These are phyloP conservation scores for Ganoderma boninense DNA, from an alignment of 1,284 basidiomycete genomes.

Conservation along the genomic window DNA sequence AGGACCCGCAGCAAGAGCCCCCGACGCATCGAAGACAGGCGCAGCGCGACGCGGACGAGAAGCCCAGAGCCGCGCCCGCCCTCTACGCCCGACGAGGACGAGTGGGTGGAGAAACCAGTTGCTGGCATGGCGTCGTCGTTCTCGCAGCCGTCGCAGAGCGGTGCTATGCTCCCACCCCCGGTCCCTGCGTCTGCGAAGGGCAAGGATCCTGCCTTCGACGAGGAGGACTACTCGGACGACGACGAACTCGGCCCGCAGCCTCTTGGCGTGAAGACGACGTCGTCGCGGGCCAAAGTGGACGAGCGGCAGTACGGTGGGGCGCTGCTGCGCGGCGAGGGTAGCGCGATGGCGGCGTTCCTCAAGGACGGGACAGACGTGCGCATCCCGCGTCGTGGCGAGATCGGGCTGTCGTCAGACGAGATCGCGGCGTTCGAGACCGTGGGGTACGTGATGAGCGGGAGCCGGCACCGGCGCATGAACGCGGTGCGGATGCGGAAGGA, in stretches of 20 bases:
- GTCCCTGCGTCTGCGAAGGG: slow-evolving; percentile 20
- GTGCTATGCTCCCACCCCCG: slow-evolving; percentile 30
- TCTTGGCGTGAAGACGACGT: slow-evolving; percentile 43
- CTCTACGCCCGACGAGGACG: slow-evolving; percentile 55
- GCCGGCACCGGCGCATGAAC: slow-evolving; percentile 93
- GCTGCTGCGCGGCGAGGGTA: slow-evolving; percentile 93
- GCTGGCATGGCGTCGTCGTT: slow-evolving; percentile 34
- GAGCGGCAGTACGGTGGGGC: slow-evolving; percentile 87
- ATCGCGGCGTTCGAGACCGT: slow-evolving; percentile 89
- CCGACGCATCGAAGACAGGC: slow-evolving; percentile 30
- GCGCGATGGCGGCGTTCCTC: slow-evolving; percentile 96
- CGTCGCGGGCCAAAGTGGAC: slow-evolving; percentile 61
- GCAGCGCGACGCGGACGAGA: slow-evolving; percentile 39
- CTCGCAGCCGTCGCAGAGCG: slow-evolving; percentile 33
- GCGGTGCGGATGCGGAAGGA: slow-evolving; percentile 98
- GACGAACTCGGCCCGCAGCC: slow-evolving; percentile 72
- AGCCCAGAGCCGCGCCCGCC: slow-evolving; percentile 41
- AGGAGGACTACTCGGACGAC: slow-evolving; percentile 48
- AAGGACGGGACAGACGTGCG: slow-evolving; percentile 88
- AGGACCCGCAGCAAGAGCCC: slow-evolving; percentile 32
- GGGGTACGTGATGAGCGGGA: slow-evolving; percentile 99
- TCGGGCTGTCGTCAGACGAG: slow-evolving; percentile 87
- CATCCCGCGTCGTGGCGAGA: slow-evolving; percentile 98
- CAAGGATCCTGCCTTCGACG: slow-evolving; percentile 9
- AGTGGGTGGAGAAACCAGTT: slow-evolving; percentile 77